These are phyloP conservation scores for Trichophyton verrucosum DNA, from an alignment of 2,329 filamentous ascomycete species.

Conservation along the genomic window DNA sequence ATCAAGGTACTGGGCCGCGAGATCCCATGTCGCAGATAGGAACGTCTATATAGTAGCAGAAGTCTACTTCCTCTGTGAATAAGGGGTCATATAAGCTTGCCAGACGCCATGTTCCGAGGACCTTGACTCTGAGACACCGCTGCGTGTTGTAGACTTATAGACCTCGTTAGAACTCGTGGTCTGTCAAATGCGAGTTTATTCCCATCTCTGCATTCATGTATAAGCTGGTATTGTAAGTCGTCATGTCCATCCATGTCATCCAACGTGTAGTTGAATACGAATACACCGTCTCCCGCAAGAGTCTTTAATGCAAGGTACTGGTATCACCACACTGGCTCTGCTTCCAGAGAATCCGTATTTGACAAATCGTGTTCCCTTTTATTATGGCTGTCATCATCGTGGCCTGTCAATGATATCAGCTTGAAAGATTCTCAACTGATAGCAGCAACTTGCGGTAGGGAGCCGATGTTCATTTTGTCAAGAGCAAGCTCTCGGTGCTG, in stretches of 20 bases:
- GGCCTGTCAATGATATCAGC: background rate
- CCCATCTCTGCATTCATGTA: background rate
- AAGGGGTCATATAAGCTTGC: background rate
- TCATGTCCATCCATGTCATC: background rate
- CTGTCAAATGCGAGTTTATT: background rate
- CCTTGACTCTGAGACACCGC: background rate
- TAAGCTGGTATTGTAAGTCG: background rate
- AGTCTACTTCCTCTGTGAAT: background rate
- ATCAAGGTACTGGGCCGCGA: background rate
- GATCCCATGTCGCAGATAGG: background rate
- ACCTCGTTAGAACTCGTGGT: background rate
- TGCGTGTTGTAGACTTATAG: background rate
- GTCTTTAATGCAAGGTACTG: background rate
- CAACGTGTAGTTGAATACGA: background rate
- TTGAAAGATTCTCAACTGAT: background rate
- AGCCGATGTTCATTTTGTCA: background rate
- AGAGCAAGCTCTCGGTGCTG: background rate
- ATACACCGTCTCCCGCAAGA: background rate
- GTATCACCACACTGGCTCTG: background rate
- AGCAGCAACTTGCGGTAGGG: background rate
- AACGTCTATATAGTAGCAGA: background rate
- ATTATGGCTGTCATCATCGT: background rate
- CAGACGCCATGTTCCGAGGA: background rate
- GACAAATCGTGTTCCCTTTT: conserved; percentile 9
- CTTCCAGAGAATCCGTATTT: background rate